Conservation (phyloP, 352 stramenopile genomes). For the Globisporangium spinosum region DNA sequence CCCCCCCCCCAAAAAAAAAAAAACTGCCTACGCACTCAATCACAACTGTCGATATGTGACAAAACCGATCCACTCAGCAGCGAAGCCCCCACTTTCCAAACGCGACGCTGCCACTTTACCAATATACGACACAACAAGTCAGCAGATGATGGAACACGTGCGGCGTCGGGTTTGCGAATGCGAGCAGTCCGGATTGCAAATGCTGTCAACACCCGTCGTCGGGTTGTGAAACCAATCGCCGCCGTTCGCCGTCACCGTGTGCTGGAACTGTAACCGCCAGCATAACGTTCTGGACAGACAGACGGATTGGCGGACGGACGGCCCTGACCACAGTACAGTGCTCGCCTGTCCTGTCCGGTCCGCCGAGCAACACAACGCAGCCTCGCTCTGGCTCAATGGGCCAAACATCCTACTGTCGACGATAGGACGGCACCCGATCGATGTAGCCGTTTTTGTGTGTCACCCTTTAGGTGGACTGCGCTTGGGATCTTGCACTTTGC, state of each 20-base stretch:
- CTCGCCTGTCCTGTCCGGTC: slow-evolving; percentile 7
- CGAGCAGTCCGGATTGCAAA: background rate
- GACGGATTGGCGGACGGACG: background rate
- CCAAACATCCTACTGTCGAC: background rate
- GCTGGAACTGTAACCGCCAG: background rate
- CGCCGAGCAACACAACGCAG: background rate
- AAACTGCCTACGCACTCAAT: background rate
- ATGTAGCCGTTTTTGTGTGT: slow-evolving; percentile 15
- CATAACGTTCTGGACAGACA: slow-evolving; percentile 7
- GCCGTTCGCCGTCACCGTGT: background rate
- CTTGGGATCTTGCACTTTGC: slow-evolving; percentile 13
- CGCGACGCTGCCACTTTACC: background rate
- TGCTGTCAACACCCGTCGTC: slow-evolving; percentile 3
- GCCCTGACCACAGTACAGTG: no score
- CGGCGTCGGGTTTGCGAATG: background rate
- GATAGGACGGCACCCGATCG: slow-evolving; percentile 6
- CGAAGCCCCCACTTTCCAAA: background rate
- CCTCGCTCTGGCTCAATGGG: slow-evolving; percentile 9
- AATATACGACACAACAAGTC: background rate
- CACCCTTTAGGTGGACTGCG: slow-evolving; percentile 10
- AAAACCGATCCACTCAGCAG: background rate
- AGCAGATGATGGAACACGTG: background rate
- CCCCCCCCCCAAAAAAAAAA: no score
- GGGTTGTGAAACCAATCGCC: background rate
- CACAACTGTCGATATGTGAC: slow-evolving; percentile 6